phyloP scores from a whole-genome alignment of 331 rosid species.

The Cydonia oblonga region DNA sequence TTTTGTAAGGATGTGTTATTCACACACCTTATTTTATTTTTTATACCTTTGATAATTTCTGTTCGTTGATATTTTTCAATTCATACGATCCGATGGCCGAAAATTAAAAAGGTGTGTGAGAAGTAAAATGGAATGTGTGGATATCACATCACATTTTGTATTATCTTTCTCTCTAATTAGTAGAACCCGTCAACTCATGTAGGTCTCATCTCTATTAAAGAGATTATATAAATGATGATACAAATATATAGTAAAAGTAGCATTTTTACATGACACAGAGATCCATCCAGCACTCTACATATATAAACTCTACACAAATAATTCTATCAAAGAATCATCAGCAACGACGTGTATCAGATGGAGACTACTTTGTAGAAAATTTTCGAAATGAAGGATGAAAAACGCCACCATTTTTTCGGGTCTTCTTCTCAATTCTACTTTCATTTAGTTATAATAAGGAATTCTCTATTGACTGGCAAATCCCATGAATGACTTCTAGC shows the following conservation, averaged over 20 bases:
- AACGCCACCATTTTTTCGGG: background rate
- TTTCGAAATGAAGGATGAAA: background rate
- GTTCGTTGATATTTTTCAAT: too few species aligned
- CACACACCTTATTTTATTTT: too few species aligned
- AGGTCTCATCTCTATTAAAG: accelerated
- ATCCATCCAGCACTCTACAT: background rate
- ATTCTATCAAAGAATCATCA: background rate
- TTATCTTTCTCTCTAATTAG: too few species aligned
- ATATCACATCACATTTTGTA: too few species aligned
- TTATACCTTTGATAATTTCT: too few species aligned
- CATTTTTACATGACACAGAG: background rate
- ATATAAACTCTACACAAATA: background rate
- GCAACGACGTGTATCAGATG: background rate
- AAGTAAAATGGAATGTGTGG: too few species aligned
- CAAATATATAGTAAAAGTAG: too few species aligned
- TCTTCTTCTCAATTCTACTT: background rate
- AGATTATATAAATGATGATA: too few species aligned
- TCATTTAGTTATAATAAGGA: background rate
- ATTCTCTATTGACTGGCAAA: background rate
- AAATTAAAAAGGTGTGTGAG: too few species aligned
- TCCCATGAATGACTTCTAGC: background rate
- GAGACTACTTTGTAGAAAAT: background rate
- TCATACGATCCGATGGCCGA: too few species aligned
- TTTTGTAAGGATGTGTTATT: too few species aligned
- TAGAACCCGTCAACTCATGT: too few species aligned